Conservation (phyloP, 768 basidiomycete species). For the Suillus subluteus region DNA sequence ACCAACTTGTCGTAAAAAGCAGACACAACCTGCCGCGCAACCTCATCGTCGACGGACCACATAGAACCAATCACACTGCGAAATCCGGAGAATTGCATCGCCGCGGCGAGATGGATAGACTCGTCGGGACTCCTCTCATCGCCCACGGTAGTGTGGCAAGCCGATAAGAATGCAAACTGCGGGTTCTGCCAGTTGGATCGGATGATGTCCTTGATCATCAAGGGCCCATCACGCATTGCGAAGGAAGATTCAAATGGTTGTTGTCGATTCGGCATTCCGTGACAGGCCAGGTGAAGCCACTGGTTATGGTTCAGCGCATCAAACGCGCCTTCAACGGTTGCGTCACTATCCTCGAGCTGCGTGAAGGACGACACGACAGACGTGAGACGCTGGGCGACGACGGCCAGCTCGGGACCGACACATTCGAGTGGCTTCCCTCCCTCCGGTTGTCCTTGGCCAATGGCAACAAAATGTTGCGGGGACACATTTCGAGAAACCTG, state of each 20-base stretch:
- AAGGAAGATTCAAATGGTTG: constrained; percentile 16
- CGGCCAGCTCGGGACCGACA: constrained; percentile 21
- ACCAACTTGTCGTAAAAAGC: background rate
- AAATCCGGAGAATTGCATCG: background rate
- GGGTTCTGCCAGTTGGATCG: too few species aligned
- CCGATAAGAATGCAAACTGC: too few species aligned
- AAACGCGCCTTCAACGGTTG: constrained; percentile 8
- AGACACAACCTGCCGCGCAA: background rate
- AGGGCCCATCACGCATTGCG: too few species aligned
- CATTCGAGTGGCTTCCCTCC: constrained; percentile 14
- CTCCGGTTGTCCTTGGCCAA: constrained; percentile 21
- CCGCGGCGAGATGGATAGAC: background rate
- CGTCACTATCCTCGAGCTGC: constrained; percentile 5
- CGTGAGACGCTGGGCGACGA: constrained; percentile 16
- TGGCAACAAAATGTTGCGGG: constrained; percentile 13
- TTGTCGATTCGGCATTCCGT: constrained; percentile 17
- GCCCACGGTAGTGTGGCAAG: too few species aligned
- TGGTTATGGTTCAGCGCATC: constrained; percentile 8
- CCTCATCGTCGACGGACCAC: background rate
- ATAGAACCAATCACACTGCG: background rate
- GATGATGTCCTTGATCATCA: too few species aligned
- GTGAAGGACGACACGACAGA: constrained; percentile 14
- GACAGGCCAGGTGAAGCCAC: constrained; percentile 26
- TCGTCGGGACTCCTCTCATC: too few species aligned
- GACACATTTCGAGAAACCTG: background rate